Evolutionary conservation across 2,329 filamentous ascomycete genomes (phyloP).

Genomic region (Chaetomiaceae sp.): DNA sequence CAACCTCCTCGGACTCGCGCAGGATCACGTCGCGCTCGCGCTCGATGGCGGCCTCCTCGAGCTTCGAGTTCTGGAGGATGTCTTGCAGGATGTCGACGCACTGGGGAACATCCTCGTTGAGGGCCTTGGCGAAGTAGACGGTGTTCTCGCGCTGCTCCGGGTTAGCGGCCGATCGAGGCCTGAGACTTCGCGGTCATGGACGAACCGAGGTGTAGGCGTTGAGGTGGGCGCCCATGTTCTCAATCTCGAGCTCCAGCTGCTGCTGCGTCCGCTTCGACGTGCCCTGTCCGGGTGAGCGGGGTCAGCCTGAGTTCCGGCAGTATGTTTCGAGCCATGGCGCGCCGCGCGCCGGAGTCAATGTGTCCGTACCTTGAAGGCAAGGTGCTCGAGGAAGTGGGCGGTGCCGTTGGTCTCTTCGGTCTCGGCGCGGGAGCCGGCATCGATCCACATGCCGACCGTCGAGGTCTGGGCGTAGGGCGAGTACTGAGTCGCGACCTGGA

Average conservation of each 20-base stretch:
- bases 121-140: slow-evolving; percentile 98
- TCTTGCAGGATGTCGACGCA: slow-evolving; percentile 98
- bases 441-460: slow-evolving; percentile 98
- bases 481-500: slow-evolving; percentile 92
- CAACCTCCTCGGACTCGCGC: slow-evolving; percentile 97
- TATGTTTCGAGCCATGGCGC: neutral
- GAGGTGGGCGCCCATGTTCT: slow-evolving; percentile 99
- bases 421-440: slow-evolving; percentile 96
- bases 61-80: slow-evolving; percentile 98
- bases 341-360: too few species aligned
- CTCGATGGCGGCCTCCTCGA: slow-evolving; percentile 88
- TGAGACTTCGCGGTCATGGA: slow-evolving; percentile 9
- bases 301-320: slow-evolving; percentile 6
- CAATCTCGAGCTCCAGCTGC: slow-evolving; percentile 98
- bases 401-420: slow-evolving; percentile 98
- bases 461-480: slow-evolving; percentile 98
- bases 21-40: slow-evolving; percentile 98
- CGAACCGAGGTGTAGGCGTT: slow-evolving; percentile 97
- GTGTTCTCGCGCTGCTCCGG: slow-evolving; percentile 84
- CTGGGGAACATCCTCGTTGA: slow-evolving; percentile 95
- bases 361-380: slow-evolving; percentile 91
- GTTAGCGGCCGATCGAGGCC: slow-evolving; percentile 15
- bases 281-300: slow-evolving; percentile 51
- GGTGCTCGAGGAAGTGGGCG: slow-evolving; percentile 98
- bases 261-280: slow-evolving; percentile 92